A percentile compares a stretch with the other conserved stretches of the same genome.
These are phyloP conservation scores for Pneumocystis carinii DNA, from an alignment of 1,139 yeast species.

Conservation along the genomic window DNA sequence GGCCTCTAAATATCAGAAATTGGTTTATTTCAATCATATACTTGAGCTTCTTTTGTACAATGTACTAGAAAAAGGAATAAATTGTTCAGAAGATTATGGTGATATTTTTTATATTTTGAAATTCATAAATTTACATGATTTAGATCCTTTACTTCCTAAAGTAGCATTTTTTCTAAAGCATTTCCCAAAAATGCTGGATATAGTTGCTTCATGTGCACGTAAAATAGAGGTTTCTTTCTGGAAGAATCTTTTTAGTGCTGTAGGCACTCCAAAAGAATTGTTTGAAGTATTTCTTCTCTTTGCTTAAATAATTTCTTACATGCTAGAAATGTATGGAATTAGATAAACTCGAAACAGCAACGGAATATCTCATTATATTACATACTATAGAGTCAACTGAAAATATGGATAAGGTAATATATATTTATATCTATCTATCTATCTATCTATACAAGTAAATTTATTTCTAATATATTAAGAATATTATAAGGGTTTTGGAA, in stretches of 20 bases:
- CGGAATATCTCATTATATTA: conserved; percentile 28
- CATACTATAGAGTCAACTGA: conserved; percentile 19
- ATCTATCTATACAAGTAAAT: too few relatives aligned
- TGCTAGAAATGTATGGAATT: conserved; percentile 20
- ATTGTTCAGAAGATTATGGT: conserved; percentile 12
- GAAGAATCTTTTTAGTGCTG: conserved; percentile 35
- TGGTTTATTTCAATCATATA: conserved; percentile 36
- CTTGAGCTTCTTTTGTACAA: conserved; percentile 33
- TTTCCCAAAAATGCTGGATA: conserved; percentile 31
- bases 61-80: conserved; percentile 22
- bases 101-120: conserved; percentile 2
- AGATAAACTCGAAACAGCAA: conserved; percentile 29
- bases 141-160: conserved; percentile 12
- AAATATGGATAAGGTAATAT: conserved; percentile 17
- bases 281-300: conserved; percentile 19
- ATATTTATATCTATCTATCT: not conserved
- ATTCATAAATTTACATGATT: conserved; percentile 17
- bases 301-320: not conserved
- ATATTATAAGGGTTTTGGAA: conserved; percentile 18
- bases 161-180: conserved; percentile 21
- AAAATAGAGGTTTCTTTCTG: conserved; percentile 54
- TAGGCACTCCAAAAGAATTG: conserved; percentile 27
- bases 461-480: not conserved
- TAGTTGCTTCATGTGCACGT: conserved; percentile 44
- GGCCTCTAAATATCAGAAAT: conserved; percentile 28